Base-by-base conservation (phyloP, 2,329 filamentous ascomycete species). In the Neophaeococcomyces mojaviensis region DNA sequence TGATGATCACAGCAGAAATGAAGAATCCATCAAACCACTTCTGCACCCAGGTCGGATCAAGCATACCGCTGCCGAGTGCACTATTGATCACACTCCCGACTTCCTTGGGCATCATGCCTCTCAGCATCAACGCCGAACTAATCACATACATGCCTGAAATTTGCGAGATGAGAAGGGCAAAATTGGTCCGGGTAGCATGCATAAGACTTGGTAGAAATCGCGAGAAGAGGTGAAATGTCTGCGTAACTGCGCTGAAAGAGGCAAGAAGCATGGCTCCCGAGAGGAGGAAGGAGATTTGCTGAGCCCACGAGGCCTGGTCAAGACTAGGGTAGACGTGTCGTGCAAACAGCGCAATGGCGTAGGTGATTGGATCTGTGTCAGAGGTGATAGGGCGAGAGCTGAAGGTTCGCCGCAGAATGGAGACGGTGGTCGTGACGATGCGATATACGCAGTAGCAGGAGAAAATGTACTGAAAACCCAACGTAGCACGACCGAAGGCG, bases 21-120 rank as follows among this genome's bases (percentile, higher is more conserved):
- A 94, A 94, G 82, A 87, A 90, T 6, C 79, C 81, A 63, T 94
- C 88, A 56, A 94, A 94, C 88, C 88, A 94, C 24, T 78, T 73
- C 58, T 94, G 81, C 4, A 86, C 83, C 57, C 86, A 87, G 0
- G 72, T 71, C 5, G 79, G 78, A 57, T 86, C 82, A 7, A 94
- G 70, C 13, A 86, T 84, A 16, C 84, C 85, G 35, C 52, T 50
- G 6, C 86, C 81, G 24, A 94, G 67, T 1, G 86, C 86, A 53
- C 88, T 84, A 2, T 80, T 81, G 3, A 94, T 85, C 1, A 84
- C 84, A 40, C 79, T 81, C 48, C 86, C 81, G 60, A 90, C 82
- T 61, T 89, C 84, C 31, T 72, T 73, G 0, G 88, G 88, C 54
- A 94, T 69, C 61, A 88, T 90, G 55, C 84, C 86, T 41, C 88